Percentiles rank a stretch among this genome's conserved stretches.
These are phyloP conservation scores for Monosporozyma siamensis DNA, from an alignment of 805 yeast genomes.

Conservation along the genomic window DNA sequence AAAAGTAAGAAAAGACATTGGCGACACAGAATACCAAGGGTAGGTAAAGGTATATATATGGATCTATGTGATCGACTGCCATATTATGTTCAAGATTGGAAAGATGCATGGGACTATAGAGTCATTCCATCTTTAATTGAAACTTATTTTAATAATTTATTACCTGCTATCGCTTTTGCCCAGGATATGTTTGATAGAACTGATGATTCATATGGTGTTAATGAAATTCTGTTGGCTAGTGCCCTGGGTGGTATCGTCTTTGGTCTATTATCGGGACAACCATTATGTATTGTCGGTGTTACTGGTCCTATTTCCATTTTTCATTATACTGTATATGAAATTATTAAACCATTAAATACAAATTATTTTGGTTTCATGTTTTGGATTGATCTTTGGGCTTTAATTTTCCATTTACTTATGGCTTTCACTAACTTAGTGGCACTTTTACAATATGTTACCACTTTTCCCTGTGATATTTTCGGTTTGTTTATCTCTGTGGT, in stretches of 20 bases:
- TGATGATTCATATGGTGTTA: conserved; percentile 77
- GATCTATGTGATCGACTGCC: conserved; percentile 41
- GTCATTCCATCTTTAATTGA: conserved; percentile 77
- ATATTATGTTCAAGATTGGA: conserved; percentile 66
- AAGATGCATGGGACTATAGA: conserved; percentile 75
- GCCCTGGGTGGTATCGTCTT: conserved; percentile 86
- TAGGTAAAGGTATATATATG: conserved; percentile 29
- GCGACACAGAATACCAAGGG: conserved; percentile 14
- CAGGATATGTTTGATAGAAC: conserved; percentile 96
- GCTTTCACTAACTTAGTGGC: conserved; percentile 63
- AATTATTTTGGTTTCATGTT: conserved; percentile 86
- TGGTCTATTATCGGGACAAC: conserved; percentile 82
- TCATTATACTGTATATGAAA: conserved; percentile 64
- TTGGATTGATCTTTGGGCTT: conserved; percentile 90
- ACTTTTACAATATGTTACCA: conserved; percentile 60
- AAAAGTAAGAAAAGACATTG: neutral
- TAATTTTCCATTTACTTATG: conserved; percentile 66
- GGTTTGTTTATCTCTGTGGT: conserved; percentile 85
- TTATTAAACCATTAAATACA: conserved; percentile 30
- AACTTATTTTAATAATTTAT: conserved; percentile 79
- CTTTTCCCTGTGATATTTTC: conserved; percentile 84
- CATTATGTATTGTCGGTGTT: conserved; percentile 90
- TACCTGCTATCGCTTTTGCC: conserved; percentile 93
- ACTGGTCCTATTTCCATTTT: conserved; percentile 94
- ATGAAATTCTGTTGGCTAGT: conserved; percentile 74